A percentile compares a stretch with the other conserved stretches of the same genome.
Conservation (phyloP, 352 stramenopile genomes). For the Globisporangium orthogonon region DNA sequence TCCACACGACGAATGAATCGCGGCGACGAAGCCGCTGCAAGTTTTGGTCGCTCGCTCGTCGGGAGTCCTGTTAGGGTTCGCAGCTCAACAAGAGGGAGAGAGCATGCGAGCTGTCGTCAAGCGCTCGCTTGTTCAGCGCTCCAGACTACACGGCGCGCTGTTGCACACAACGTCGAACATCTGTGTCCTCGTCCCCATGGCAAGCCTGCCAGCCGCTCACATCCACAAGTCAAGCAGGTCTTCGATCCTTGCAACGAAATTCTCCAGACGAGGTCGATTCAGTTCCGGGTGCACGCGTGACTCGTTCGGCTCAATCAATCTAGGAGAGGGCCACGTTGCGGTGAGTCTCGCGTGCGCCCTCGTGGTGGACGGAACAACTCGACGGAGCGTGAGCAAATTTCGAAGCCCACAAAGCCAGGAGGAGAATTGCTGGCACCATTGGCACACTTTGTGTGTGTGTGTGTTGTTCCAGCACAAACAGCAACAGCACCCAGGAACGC, state of each 20-base stretch:
- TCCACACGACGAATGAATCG: no score
- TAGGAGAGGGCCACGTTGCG: not conserved
- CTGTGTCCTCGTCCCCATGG: no score
- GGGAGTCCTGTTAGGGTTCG: no score
- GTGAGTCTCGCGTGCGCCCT: not conserved
- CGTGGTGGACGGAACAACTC: not conserved
- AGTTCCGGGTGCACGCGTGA: not conserved
- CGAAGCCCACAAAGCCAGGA: not conserved
- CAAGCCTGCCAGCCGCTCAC: no score
- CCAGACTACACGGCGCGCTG: no score
- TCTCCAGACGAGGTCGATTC: not conserved
- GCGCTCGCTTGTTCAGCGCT: no score
- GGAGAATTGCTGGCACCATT: not conserved
- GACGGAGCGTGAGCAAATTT: not conserved
- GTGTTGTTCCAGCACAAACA: not conserved
- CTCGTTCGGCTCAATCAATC: not conserved
- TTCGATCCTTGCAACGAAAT: not conserved
- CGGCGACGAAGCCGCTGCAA: no score
- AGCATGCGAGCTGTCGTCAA: no score
- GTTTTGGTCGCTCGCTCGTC: no score
- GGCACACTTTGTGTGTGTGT: not conserved
- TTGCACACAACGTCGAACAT: not conserved
- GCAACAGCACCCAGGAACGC: not conserved
- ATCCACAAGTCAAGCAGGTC: no score
- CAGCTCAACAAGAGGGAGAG: no score